Evolutionary conservation across 345 rosid species (phyloP).

Genomic region (Lagerstroemia speciosa): DNA sequence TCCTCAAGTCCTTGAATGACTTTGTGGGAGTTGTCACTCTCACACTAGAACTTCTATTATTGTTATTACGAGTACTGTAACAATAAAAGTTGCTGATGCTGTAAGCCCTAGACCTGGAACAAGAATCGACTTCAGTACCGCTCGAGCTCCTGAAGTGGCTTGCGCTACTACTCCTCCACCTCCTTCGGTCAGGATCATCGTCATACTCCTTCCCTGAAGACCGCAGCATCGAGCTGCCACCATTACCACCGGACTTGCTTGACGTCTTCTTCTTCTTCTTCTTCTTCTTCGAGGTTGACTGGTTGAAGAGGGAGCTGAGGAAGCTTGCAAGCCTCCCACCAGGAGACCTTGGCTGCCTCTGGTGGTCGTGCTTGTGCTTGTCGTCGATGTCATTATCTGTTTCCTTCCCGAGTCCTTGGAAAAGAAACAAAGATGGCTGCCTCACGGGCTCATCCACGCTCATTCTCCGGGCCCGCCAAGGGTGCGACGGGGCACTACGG

Average conservation of each 20-base stretch:
- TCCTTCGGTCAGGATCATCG: conserved; percentile 4
- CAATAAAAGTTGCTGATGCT: not conserved
- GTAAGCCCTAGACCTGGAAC: not conserved
- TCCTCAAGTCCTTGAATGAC: conserved; percentile 5
- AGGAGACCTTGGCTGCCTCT: conserved; percentile 12
- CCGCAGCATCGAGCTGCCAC: not conserved
- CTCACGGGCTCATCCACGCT: conserved; percentile 6
- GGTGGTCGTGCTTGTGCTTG: not conserved
- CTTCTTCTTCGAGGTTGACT: not conserved
- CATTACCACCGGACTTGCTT: not conserved
- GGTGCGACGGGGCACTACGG: not conserved
- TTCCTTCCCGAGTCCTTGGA: not conserved
- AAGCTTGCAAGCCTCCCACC: conserved; percentile 9
- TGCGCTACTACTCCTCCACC: conserved; percentile 9
- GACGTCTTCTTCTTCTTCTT: conserved; percentile 14
- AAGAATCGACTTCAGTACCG: not conserved
- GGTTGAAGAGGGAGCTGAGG: conserved; percentile 10
- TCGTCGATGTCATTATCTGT: too few relatives aligned
- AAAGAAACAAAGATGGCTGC: not conserved
- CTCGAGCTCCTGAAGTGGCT: conserved; percentile 10
- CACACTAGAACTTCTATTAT: not conserved
- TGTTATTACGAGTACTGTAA: not conserved
- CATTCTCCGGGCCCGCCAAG: conserved; percentile 7
- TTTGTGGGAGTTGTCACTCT: conserved; percentile 9
- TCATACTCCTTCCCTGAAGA: conserved; percentile 1